Evolutionary conservation across 257 asterid genomes (phyloP), one percentile per base, ranked within the genome.

Genomic region (Primulina huaijiensis): DNA sequence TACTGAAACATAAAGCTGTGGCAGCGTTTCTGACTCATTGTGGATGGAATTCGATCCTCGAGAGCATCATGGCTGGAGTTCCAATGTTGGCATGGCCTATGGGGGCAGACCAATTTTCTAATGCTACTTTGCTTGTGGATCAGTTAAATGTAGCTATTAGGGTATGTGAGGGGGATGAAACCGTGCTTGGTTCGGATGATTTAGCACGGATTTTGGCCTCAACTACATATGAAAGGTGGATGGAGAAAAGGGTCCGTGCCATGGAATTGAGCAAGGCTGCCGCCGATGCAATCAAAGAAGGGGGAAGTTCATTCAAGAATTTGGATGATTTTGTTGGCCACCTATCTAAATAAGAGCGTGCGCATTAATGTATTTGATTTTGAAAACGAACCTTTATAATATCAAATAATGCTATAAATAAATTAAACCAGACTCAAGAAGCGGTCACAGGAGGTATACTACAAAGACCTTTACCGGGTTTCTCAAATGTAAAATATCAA

Each of bases 11-110:
- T 61, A 72, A 20, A 31, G 86, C 89, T 0, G 69, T 86, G 0
- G 75, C 84, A 0, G 87, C 82, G 0, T 83, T 84, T 33, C 66
- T 91, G 34, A 86, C 89, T 2, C 97, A 91, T 4, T 86, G 95
- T 6, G 96, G 97, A 3, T 89, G 95, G 97, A 91, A 91, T 6
- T 89, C 97, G 0, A 68, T 73, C 0, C 58, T 89, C 0, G 97
- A 92, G 35, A 81, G 85, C 1, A 68, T 92, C 0, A 21, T 71
- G 0, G 87, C 87, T 0, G 89, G 96, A 2, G 87, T 87, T 65
- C 90, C 93, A 1, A 78, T 89, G 91, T 67, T 89, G 60, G 78
- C 92, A 0, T 91, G 97, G 97, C 93, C 97, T 0, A 91, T 91
- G 97, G 77, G 86, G 0, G 97, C 96, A 0, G 97, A 92, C 31